These are phyloP conservation scores for Beta macrorhiza DNA, from an alignment of 179 eudicot genomes.

Conservation along the genomic window DNA sequence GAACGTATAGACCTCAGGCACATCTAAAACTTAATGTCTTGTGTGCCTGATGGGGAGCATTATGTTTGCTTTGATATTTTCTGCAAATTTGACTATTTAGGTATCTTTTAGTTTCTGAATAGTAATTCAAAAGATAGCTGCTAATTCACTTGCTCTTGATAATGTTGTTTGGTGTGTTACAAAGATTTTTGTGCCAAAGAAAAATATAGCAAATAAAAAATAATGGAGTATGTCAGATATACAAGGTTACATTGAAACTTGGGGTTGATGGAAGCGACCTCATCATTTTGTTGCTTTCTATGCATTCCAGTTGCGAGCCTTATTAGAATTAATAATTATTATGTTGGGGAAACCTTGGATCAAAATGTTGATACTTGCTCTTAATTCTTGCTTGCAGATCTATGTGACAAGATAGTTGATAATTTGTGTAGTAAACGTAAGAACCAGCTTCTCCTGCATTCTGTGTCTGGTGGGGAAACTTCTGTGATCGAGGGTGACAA, in stretches of 20 bases:
- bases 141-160: not conserved
- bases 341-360: not conserved
- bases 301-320: not conserved
- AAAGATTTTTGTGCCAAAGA: not conserved
- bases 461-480: slow-evolving; percentile 61
- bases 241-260: too few species aligned
- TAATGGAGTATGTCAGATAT: too few species aligned
- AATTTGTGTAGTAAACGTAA: slow-evolving; percentile 74
- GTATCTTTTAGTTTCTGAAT: not conserved
- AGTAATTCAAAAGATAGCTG: too few species aligned
- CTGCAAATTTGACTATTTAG: not conserved
- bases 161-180: not conserved
- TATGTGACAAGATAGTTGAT: slow-evolving; percentile 90
- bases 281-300: too few species aligned
- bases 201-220: too few species aligned
- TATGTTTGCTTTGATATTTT: not conserved
- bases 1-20: not conserved
- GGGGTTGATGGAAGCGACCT: too few species aligned
- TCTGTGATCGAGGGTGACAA: slow-evolving; percentile 63
- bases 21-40: not conserved
- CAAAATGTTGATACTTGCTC: not conserved
- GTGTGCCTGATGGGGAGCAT: not conserved
- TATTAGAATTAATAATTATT: not conserved
- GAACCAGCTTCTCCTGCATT: slow-evolving; percentile 55
- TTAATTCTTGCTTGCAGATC: slow-evolving; percentile 43